Evolutionary conservation across 805 yeast species (phyloP).

Genomic region (Starmerella gropengiesseri): DNA sequence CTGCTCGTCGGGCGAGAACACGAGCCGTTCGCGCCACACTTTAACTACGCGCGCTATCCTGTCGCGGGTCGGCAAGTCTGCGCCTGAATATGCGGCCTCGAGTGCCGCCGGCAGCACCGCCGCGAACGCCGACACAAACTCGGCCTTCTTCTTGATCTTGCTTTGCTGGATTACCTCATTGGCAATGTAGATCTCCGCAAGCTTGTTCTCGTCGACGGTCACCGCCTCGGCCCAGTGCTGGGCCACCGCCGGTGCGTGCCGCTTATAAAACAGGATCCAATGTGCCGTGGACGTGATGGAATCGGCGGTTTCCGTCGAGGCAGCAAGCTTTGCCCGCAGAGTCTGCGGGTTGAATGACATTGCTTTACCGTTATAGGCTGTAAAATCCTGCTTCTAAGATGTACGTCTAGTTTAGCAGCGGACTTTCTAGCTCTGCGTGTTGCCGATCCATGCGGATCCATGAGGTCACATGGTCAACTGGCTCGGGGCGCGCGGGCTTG

Average conservation of each 20-base stretch:
- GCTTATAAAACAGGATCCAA: constrained; percentile 57
- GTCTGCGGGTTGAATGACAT: constrained; percentile 22
- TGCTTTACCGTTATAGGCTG: neutral
- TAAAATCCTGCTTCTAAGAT: no score
- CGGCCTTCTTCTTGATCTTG: constrained; percentile 47
- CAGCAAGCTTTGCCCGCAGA: constrained; percentile 25
- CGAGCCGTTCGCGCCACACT: constrained; percentile 57
- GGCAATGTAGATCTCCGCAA: constrained; percentile 56
- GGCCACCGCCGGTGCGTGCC: constrained; percentile 45
- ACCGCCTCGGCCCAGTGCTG: constrained; percentile 39
- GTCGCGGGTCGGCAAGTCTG: constrained; percentile 37
- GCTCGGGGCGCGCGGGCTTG: no score
- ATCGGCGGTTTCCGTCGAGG: constrained; percentile 51
- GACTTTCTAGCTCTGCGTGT: no score
- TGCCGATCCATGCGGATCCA: no score
- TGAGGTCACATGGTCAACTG: no score
- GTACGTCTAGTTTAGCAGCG: no score
- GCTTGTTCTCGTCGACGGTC: constrained; percentile 32
- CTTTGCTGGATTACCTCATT: constrained; percentile 79
- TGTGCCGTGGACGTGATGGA: constrained; percentile 65
- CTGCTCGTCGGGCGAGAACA: constrained; percentile 35
- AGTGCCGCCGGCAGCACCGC: constrained; percentile 33
- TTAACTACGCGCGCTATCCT: constrained; percentile 47
- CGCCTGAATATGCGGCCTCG: constrained; percentile 29
- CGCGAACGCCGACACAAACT: constrained; percentile 49